Percentiles rank a stretch among this genome's conserved stretches.
phyloP scores from a whole-genome alignment of 352 stramenopile species.

The Pythium diclinum region DNA sequence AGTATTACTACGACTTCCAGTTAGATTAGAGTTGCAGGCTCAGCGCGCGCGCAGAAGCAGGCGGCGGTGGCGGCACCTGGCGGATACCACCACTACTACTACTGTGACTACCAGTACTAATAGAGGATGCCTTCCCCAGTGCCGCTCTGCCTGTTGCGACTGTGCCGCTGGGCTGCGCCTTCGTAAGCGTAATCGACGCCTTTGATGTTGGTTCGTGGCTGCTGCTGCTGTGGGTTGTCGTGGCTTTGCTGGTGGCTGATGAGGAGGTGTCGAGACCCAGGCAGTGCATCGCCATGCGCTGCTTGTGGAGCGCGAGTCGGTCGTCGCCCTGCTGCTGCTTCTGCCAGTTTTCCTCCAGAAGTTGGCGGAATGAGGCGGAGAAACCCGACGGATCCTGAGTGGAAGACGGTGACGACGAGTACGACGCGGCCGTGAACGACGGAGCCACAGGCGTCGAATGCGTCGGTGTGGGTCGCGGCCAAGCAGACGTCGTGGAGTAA shows the following conservation, averaged over 20 bases:
- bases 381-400: slow-evolving; percentile 49
- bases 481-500: background rate
- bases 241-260: slow-evolving; percentile 1
- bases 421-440: background rate
- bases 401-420: slow-evolving; percentile 1
- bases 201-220: slow-evolving; percentile 1
- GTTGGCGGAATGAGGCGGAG: slow-evolving; percentile 40
- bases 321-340: slow-evolving; percentile 24
- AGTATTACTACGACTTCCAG: background rate
- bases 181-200: background rate
- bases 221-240: background rate
- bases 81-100: background rate
- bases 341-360: slow-evolving; percentile 62
- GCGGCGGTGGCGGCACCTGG: slow-evolving; percentile 12
- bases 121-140: background rate
- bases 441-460: background rate
- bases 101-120: background rate
- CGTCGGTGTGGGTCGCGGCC: background rate
- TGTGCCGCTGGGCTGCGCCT: background rate
- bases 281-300: slow-evolving; percentile 45
- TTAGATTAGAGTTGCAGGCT: slow-evolving; percentile 25
- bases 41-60: background rate
- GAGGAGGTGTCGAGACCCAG: slow-evolving; percentile 35
- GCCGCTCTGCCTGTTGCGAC: background rate
- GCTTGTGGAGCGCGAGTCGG: slow-evolving; percentile 28